phyloP scores from a whole-genome alignment of 352 stramenopile species.

The Thalassiosira allenii region DNA sequence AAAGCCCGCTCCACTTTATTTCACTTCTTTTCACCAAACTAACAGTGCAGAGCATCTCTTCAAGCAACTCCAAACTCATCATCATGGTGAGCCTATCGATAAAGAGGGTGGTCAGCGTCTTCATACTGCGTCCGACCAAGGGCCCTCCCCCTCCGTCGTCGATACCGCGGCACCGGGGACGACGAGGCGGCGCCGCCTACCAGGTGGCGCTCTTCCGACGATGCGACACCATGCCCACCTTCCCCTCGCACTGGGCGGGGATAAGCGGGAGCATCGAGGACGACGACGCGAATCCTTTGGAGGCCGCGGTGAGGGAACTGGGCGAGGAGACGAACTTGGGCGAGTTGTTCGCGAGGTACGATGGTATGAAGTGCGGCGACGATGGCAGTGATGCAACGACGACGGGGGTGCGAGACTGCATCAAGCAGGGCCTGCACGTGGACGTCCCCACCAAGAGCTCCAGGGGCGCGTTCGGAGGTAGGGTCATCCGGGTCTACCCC shows the following conservation, averaged over 20 bases:
- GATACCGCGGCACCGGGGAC: neutral
- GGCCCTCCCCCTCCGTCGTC: neutral
- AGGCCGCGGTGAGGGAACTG: conserved; percentile 59
- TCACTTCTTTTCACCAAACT: neutral
- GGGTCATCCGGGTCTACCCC: conserved; percentile 66
- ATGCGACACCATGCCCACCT: conserved; percentile 63
- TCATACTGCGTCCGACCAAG: conserved; percentile 38
- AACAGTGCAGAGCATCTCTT: neutral
- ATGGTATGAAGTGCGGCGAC: neutral
- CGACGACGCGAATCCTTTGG: conserved; percentile 44
- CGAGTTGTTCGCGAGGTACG: conserved; percentile 13
- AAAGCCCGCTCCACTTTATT: neutral
- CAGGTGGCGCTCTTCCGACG: conserved; percentile 59
- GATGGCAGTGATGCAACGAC: conserved; percentile 2
- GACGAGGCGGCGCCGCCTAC: neutral
- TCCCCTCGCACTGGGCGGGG: conserved; percentile 50
- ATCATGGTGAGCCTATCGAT: conserved; percentile 42
- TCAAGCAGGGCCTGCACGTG: conserved; percentile 47
- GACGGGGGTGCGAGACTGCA: no score
- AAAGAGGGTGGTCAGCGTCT: conserved; percentile 50
- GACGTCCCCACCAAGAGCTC: conserved; percentile 40
- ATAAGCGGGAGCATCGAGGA: conserved; percentile 60
- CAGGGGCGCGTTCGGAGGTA: conserved; percentile 32
- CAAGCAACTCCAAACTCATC: neutral
- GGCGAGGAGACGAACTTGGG: conserved; percentile 61